These are phyloP conservation scores for Gossypium arboreum DNA, from an alignment of 345 rosid genomes.

Conservation along the genomic window DNA sequence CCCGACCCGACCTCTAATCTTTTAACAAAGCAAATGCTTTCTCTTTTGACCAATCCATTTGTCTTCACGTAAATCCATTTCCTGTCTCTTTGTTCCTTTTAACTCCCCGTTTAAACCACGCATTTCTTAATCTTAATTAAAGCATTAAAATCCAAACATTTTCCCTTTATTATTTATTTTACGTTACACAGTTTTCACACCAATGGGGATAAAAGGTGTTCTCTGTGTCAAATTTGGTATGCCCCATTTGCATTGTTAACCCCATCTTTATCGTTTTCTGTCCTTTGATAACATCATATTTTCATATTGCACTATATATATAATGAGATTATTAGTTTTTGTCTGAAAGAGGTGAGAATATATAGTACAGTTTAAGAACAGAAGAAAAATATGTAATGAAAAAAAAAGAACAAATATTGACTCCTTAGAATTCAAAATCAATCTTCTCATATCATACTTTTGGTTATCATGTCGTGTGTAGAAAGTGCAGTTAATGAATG, in stretches of 20 bases:
- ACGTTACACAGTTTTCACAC: background rate
- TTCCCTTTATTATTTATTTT: too few species aligned
- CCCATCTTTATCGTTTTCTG: too few species aligned
- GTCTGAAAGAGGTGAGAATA: too few species aligned
- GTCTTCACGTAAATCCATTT: background rate
- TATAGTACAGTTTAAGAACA: too few species aligned
- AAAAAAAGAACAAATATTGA: background rate
- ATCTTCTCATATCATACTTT: background rate
- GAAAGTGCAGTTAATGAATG: background rate
- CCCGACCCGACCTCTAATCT: too few species aligned
- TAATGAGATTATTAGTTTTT: too few species aligned
- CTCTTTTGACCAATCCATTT: constrained; percentile 17
- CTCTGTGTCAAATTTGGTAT: constrained; percentile 18
- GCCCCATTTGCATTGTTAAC: background rate
- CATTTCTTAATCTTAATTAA: background rate
- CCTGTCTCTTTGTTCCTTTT: background rate
- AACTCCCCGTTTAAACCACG: constrained; percentile 4
- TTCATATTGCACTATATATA: too few species aligned
- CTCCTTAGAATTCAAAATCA: background rate
- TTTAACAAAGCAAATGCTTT: too few species aligned
- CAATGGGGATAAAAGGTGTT: too few species aligned
- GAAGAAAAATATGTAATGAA: too few species aligned
- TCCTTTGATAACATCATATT: too few species aligned
- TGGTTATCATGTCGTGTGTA: constrained; percentile 8
- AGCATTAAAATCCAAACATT: too few species aligned